Base-by-base conservation (phyloP, 306 rosid species). In the Medicago ruthenica region DNA sequence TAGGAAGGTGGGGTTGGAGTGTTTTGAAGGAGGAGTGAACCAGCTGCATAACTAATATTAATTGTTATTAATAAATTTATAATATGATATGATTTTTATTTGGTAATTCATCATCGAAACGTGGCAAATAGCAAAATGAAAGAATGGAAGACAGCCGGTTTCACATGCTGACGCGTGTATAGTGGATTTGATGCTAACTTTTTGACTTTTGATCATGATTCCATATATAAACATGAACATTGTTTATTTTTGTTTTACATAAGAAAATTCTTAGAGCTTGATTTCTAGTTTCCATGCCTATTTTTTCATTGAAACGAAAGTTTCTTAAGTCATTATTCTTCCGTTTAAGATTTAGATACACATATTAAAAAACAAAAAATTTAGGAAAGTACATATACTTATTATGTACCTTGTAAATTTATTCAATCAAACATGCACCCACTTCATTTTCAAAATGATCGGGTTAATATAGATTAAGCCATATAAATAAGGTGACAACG, bases 151-250 rank as follows among this genome's bases (percentile, higher is more conserved):
- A 80, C 87, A 86, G 87, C 78, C 22, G 80, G 79, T 75, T 71
- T 88, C 88, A 69, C 80, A 77, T 73, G 87, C 87, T 84, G 88
- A 87, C 89, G 91, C 89, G 81, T 92, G 83, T 87, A 86, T 89
- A 86, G 91, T 88, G 68, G 48, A 55, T 76, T 27, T 60, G 81
- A 85, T 86, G 81, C 70, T 3, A 41, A 61, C 88, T 80, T 88
- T 87, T 87, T 81, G 87, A 84, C 91, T 80, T 87, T 83, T 72
- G n/a, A 40, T 22, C 16, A 24, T 60, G 11, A 82, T 79, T 79
- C 80, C 55, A 36, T 78, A 40, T 41, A 14, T 69, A 39, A 15
- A 69, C 18, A 22, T 9, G 4, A 9, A 20, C 15, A 18, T 20
- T 20, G 13, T 8, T n/a, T 11, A 8, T 51, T 14, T 48, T 48